A percentile compares a stretch with the other conserved stretches of the same genome.
phyloP scores from a whole-genome alignment of 768 basidiomycete genomes.

The Xerocomellus amylosporus region DNA sequence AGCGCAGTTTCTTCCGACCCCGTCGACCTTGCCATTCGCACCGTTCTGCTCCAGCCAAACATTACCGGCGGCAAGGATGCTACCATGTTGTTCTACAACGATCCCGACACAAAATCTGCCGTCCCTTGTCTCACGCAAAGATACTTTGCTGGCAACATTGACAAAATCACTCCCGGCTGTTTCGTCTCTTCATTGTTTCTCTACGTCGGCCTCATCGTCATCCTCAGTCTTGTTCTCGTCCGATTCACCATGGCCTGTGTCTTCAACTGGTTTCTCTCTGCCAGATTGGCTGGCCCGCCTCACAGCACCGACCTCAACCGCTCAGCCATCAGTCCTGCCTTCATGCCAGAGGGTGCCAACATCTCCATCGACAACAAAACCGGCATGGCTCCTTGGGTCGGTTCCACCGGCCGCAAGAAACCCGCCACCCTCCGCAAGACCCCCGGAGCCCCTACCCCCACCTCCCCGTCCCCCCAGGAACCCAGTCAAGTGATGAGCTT shows the following conservation, averaged over 20 bases:
- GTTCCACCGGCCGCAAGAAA: slow-evolving; percentile 49
- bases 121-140: slow-evolving; percentile 80
- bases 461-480: slow-evolving; percentile 43
- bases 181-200: slow-evolving; percentile 88
- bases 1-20: slow-evolving; percentile 64
- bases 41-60: slow-evolving; percentile 51
- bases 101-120: slow-evolving; percentile 58
- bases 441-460: slow-evolving; percentile 46
- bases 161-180: slow-evolving; percentile 95
- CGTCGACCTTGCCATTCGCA: slow-evolving; percentile 82
- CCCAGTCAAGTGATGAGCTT: slow-evolving; percentile 63
- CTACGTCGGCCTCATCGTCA: slow-evolving; percentile 87
- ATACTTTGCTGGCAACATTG: slow-evolving; percentile 92
- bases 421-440: slow-evolving; percentile 40
- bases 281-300: slow-evolving; percentile 74
- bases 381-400: slow-evolving; percentile 95
- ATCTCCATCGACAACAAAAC: slow-evolving; percentile 85
- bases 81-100: slow-evolving; percentile 81
- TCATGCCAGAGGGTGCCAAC: slow-evolving; percentile 96
- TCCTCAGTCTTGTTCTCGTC: slow-evolving; percentile 84
- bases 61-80: slow-evolving; percentile 77
- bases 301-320: slow-evolving; percentile 69
- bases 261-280: slow-evolving; percentile 96
- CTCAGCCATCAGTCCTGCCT: slow-evolving; percentile 88
- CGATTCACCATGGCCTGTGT: slow-evolving; percentile 95